Evolutionary conservation across 2,329 filamentous ascomycete genomes (phyloP), one percentile per base, ranked within the genome.

Genomic region (Coniochaeta sp.): DNA sequence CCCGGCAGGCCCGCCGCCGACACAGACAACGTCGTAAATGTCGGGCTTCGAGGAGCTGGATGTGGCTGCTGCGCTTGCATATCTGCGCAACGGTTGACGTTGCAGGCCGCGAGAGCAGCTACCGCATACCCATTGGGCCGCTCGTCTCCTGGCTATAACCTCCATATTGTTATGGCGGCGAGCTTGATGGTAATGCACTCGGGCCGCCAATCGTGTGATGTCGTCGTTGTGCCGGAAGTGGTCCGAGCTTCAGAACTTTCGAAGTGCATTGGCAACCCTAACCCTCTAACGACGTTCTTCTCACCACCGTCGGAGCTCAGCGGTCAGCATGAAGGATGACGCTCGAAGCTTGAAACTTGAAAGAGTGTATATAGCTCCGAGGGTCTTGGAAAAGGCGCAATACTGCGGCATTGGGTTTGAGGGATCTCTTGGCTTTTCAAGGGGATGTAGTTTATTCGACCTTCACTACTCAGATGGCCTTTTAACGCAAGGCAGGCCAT

Each of bases 21-120:
- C 87, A 62, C 90, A 94, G 56, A 96, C 89, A 28, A 96, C 87
- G 79, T 96, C 91, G 73, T 94, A 96, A 61, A 96, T 84, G 58
- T 95, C 88, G 10, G 83, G 82, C 49, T 65, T 61, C n/a, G n/a
- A n/a, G 46, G 65, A 54, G 14, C 63, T 58, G 9, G 69, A 60
- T 33, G 66, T 74, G 22, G 74, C 66, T 13, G 63, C 58, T 10
- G 69, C 61, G 40, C 67, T 74, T 22, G 74, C 66, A 53, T 74
- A 79, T 33, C 65, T 68, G 61, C 77, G 81, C 51, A 80, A 60
- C 51, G 38, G 26, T 26, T 42, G 38, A 22, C 38, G 38, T 24
- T n/a, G 38, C 10, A 42, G 9, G 7, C 38, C 20, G n/a, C 38
- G 38, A 9, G 38, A 42, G 20, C 38, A 42, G 12, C 20, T 42